Evolutionary conservation across 495 filamentous ascomycete species (phyloP).

Genomic region (Tuber indicum): DNA sequence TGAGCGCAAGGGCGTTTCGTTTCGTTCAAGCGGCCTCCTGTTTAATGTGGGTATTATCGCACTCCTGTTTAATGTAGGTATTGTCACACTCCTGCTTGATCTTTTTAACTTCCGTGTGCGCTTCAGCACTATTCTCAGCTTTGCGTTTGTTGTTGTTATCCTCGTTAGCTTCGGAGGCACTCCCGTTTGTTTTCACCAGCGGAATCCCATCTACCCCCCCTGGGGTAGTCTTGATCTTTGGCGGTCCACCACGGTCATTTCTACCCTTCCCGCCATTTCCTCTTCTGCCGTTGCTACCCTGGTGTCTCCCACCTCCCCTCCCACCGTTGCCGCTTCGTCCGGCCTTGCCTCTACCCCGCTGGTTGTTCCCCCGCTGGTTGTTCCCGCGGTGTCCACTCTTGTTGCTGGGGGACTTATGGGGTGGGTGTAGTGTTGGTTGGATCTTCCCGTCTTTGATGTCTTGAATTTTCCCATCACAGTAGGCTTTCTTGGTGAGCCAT

Average conservation of each 20-base stretch:
- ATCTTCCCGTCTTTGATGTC: constrained; percentile 70
- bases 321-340: constrained; percentile 24
- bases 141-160: constrained; percentile 27
- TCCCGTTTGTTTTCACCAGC: constrained; percentile 14
- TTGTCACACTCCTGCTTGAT: constrained; percentile 29
- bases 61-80: constrained; percentile 15
- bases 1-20: neutral
- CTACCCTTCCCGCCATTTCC: constrained; percentile 17
- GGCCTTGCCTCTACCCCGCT: constrained; percentile 46
- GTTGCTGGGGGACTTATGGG: constrained; percentile 26
- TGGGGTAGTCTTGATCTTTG: constrained; percentile 31
- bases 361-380: constrained; percentile 59
- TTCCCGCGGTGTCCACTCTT: constrained; percentile 47
- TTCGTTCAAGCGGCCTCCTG: constrained; percentile 6
- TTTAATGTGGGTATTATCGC: constrained; percentile 12
- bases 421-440: constrained; percentile 46
- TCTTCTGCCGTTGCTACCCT: constrained; percentile 20
- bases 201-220: constrained; percentile 8
- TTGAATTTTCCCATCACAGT: constrained; percentile 67
- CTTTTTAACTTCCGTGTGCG: constrained; percentile 37
- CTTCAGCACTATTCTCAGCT: constrained; percentile 16
- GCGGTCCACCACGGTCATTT: constrained; percentile 32
- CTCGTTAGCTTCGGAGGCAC: constrained; percentile 7
- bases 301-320: constrained; percentile 29
- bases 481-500: constrained; percentile 82